Base-by-base conservation (phyloP, 768 basidiomycete genomes). In the Boletus huronensis region DNA sequence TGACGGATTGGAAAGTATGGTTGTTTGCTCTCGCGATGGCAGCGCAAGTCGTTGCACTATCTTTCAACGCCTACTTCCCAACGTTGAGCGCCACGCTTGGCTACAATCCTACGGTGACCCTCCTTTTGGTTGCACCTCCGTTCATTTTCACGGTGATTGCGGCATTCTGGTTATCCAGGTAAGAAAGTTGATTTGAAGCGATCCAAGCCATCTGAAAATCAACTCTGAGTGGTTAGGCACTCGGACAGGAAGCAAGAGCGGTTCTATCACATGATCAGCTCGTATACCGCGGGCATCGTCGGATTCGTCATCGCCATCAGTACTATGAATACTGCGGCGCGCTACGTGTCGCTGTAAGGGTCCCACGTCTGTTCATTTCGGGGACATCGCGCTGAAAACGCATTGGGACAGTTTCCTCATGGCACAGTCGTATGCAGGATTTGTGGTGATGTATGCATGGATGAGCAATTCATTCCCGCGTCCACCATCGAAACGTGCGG, bases 21-120 rank as follows among this genome's bases (percentile, higher is more conserved):
- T 85, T 81, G 79, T 77, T 93, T 42, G 78, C 88, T 17, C 54
- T 90, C 26, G 78, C 84, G 13, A 41, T 57, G 52, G n/a, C 58
- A 3, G 46, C 64, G 6, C 49, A 60, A 64, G 65, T 59, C 13
- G 67, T 85, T 38, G 81, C 85, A 11, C 63, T 89, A 6, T 83
- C 83, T 10, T 92, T 92, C 78, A 87, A 87, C 66, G 85, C 83
- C n/a, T 90, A 84, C 69, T 92, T 91, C 74, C 88, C 86, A 23
- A 89, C 90, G 0, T 72, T 93, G 53, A 83, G 79, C 36, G 80
- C 78, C 16, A 93, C 90, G 6, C 75, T 94, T 66, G 86, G 86
- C 13, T 87, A 77, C 68, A 75, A 72, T 57, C 70, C 75, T 29
- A 88, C 86, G 3, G 73, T 83, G 36, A 84, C 87, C 3, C 75